These are phyloP conservation scores for Cystobasidium slooffiae DNA, from an alignment of 1,284 basidiomycete genomes.

Conservation along the genomic window DNA sequence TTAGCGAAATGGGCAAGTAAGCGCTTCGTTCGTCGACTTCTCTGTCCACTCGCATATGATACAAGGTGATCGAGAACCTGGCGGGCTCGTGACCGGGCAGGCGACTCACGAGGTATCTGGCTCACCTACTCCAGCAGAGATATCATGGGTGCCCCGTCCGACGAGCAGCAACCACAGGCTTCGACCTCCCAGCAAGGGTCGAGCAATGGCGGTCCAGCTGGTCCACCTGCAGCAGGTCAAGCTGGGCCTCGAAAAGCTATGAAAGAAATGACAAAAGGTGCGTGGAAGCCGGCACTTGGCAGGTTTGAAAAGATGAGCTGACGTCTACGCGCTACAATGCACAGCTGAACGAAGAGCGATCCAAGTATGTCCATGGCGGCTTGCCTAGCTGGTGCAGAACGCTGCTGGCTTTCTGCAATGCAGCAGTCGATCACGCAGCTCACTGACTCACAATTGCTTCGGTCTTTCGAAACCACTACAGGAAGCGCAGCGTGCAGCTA, in stretches of 20 bases:
- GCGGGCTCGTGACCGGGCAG: background rate
- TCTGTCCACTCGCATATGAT: no score
- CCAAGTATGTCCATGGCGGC: slow-evolving; percentile 18
- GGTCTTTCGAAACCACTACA: background rate
- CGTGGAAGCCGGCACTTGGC: background rate
- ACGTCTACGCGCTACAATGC: background rate
- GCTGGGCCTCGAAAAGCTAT: slow-evolving; percentile 27
- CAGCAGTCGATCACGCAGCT: background rate
- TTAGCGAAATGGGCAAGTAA: no score
- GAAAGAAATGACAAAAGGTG: slow-evolving; percentile 44
- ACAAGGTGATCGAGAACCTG: background rate
- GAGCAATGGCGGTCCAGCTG: background rate
- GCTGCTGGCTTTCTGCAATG: background rate
- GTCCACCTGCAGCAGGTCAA: slow-evolving; percentile 1
- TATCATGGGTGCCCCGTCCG: slow-evolving; percentile 7
- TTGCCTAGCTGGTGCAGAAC: background rate
- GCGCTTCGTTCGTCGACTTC: no score
- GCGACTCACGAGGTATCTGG: background rate
- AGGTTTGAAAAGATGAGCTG: background rate
- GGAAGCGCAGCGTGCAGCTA: slow-evolving; percentile 39
- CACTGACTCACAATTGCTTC: slow-evolving; percentile 8
- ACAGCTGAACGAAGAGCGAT: slow-evolving; percentile 38
- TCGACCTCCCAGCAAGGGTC: slow-evolving; percentile 15
- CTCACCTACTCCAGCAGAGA: background rate
- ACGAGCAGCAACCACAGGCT: slow-evolving; percentile 25